Conservation (phyloP, 2,329 filamentous ascomycete genomes). For the Dactylellina leptospora region DNA sequence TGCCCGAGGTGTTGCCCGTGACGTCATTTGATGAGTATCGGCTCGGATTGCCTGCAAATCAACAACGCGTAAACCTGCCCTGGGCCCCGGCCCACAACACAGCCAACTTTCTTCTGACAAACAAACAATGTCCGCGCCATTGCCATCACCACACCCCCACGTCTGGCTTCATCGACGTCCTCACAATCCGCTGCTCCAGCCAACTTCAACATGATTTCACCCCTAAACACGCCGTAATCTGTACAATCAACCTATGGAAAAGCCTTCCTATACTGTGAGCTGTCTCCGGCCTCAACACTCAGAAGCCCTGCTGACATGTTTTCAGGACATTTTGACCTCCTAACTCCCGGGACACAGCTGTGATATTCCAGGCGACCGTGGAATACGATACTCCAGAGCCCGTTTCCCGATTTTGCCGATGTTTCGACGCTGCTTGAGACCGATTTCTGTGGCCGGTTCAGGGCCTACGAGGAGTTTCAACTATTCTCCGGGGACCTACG, state of each 20-base stretch:
- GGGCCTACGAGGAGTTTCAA: conserved; percentile 15
- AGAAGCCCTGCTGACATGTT: neutral
- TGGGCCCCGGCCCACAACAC: conserved; percentile 13
- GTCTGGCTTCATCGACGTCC: conserved; percentile 49
- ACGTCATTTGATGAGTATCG: conserved; percentile 7
- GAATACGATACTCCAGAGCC: conserved; percentile 31
- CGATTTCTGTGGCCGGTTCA: conserved; percentile 25
- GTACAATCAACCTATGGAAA: neutral
- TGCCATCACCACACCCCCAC: conserved; percentile 47
- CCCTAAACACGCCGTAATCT: no score
- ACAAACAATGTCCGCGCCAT: conserved; percentile 32
- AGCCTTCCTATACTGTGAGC: neutral
- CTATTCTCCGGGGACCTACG: conserved; percentile 23
- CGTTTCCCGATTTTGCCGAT: conserved; percentile 20
- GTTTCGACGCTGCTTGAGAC: conserved; percentile 21
- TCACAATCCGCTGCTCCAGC: neutral
- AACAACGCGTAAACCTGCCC: conserved; percentile 4
- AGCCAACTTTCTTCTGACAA: conserved; percentile 3
- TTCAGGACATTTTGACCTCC: neutral
- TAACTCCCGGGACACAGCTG: conserved; percentile 20
- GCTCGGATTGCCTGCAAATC: no score
- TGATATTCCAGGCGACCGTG: conserved; percentile 46
- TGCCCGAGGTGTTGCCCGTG: neutral
- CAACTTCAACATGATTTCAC: neutral
- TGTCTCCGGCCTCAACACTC: neutral